phyloP scores from a whole-genome alignment of 2,329 filamentous ascomycete genomes.

The Pseudopithomyces chartarum region DNA sequence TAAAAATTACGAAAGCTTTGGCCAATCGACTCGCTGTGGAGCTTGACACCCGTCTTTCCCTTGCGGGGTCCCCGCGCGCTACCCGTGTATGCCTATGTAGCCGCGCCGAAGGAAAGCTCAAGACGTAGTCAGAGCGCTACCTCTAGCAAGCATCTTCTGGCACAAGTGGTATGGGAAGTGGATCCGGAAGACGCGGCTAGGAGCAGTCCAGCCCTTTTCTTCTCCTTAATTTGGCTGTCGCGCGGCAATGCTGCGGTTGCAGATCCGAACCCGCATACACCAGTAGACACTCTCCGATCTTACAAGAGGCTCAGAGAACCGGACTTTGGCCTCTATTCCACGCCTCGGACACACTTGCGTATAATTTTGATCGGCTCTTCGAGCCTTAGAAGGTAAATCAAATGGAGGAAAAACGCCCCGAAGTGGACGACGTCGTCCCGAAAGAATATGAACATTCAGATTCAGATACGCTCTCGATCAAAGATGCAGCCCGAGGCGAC shows the following conservation, averaged over 20 bases:
- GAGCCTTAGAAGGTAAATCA: constrained; percentile 10
- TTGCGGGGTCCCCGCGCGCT: constrained; percentile 5
- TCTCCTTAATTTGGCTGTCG: neutral
- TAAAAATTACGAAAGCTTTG: neutral
- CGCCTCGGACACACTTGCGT: neutral
- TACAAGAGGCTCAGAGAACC: neutral
- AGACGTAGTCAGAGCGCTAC: neutral
- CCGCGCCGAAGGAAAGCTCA: neutral
- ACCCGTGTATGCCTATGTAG: neutral
- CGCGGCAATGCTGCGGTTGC: neutral
- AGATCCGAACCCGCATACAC: neutral
- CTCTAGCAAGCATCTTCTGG: neutral
- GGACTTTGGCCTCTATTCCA: neutral
- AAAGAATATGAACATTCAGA: constrained; percentile 9
- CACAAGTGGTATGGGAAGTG: neutral
- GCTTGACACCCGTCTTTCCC: neutral
- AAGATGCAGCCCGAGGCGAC: constrained; percentile 17
- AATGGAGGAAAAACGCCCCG: neutral
- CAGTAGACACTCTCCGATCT: neutral
- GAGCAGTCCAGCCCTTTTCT: neutral
- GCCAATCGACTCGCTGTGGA: neutral
- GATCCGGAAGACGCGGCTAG: neutral
- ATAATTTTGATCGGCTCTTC: too few relatives aligned
- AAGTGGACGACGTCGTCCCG: constrained; percentile 11
- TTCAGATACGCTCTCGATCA: constrained; percentile 14